Evolutionary conservation across 2,329 filamentous ascomycete genomes (phyloP), one percentile per base, ranked within the genome.

Genomic region (Colletotrichum falcatum): DNA sequence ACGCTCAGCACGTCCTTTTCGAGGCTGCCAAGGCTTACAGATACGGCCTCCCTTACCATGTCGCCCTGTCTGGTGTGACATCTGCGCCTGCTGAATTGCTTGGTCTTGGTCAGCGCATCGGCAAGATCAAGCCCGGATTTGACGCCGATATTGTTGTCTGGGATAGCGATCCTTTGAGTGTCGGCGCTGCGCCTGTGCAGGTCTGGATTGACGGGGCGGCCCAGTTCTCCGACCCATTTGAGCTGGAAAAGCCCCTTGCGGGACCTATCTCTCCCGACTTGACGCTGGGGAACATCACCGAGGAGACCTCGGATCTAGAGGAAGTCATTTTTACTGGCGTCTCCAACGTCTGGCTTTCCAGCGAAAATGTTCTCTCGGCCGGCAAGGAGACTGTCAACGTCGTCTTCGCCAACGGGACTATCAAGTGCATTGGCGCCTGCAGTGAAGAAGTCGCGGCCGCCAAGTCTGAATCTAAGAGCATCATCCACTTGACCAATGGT

Each of bases 1-100:
- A 92, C 74, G 90, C 90, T 1, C 90, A 92, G 77, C 90, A 92
- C 72, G 89, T 92, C 3, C 81, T 92, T 0, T 90, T 91, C 58
- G 90, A 90, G 75, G 88, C 88, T 11, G 88, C 87, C 59, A 89
- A 89, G 78, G 86, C 80, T 2, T 87, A 88, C 74, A 86, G 85
- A 59, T 90, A 89, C 72, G 88, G 89, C 1, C 81, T 91, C 65
- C 87, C 88, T 0, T 90, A 90, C 74, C 87, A 90, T 65, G 87
- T 82, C 3, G 89, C 89, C 0, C 77, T 91, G 6, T 84, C 88
- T 1, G 81, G 86, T 30, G 88, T 91, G 11, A 91, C 89, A 0
- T 86, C 85, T 0, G 86, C 87, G 0, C 88, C 89, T 0, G 89
- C 89, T 1, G 86, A 88, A 61, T 80, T 88, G 1, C 81, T 91